Conservation (phyloP, 225 moss, liverwort and hornwort genomes). For the Pseudisothecium myosuroides region DNA sequence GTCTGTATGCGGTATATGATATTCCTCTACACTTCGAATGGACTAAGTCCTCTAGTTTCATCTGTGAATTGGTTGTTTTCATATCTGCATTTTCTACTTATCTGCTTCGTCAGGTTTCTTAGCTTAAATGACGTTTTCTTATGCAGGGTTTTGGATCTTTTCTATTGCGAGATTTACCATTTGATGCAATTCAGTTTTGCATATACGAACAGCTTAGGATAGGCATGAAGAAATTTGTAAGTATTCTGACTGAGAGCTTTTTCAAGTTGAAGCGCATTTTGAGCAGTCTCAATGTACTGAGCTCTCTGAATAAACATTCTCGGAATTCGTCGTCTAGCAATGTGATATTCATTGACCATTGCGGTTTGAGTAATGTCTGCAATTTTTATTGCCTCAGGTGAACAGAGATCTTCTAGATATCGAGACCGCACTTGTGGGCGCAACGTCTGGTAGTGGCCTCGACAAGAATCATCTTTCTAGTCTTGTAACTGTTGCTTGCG, state of each 20-base stretch:
- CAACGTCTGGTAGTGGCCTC: slow-evolving; percentile 52
- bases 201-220: slow-evolving; percentile 89
- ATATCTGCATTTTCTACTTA: neutral
- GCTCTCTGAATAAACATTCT: neutral
- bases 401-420: slow-evolving; percentile 78
- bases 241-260: neutral
- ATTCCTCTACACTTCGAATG: neutral
- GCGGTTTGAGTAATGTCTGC: neutral
- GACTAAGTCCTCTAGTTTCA: neutral
- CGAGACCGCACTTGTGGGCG: slow-evolving; percentile 86
- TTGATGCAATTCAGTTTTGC: slow-evolving; percentile 98
- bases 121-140: neutral
- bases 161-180: slow-evolving; percentile 85
- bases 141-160: slow-evolving; percentile 94
- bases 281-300: neutral
- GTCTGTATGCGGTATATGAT: slow-evolving; percentile 52
- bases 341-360: neutral
- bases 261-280: neutral
- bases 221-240: slow-evolving; percentile 53
- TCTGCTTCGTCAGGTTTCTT: neutral
- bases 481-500: neutral
- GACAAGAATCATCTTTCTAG: neutral
- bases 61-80: neutral
- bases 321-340: neutral
- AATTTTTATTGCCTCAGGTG: slow-evolving; percentile 33